Percentiles rank a stretch among this genome's conserved stretches.
Evolutionary conservation across 2,329 filamentous ascomycete species (phyloP).

Genomic region (Botrytis hyacinthi): DNA sequence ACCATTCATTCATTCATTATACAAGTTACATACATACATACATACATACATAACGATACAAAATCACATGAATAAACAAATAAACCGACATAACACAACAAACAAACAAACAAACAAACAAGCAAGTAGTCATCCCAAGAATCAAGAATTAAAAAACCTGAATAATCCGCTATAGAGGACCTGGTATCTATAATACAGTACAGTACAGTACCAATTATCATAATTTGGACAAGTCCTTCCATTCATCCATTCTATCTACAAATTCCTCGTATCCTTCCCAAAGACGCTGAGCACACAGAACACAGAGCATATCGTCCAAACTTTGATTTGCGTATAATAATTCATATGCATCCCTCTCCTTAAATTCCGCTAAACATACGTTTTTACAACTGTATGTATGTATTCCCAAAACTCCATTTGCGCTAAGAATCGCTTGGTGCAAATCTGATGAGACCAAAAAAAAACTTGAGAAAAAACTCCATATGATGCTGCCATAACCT

Average conservation of each 20-base stretch:
- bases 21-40: no score
- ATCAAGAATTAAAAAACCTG: neutral
- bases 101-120: neutral
- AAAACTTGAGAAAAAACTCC: neutral
- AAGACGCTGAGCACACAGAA: neutral
- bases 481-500: conserved; percentile 1
- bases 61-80: neutral
- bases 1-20: no score
- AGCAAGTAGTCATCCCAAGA: neutral
- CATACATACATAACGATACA: no score
- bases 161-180: neutral
- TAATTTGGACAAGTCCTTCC: neutral
- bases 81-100: no score
- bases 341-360: neutral
- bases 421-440: neutral
- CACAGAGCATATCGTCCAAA: neutral
- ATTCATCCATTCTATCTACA: neutral
- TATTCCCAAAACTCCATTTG: conserved; percentile 9
- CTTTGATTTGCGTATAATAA: neutral
- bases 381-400: conserved; percentile 4
- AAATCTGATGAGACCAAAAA: neutral
- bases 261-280: neutral
- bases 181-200: no score
- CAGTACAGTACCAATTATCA: neutral
- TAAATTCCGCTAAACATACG: conserved; percentile 6